Evolutionary conservation across 768 basidiomycete species (phyloP).

Genomic region (Filobasidium floriforme): DNA sequence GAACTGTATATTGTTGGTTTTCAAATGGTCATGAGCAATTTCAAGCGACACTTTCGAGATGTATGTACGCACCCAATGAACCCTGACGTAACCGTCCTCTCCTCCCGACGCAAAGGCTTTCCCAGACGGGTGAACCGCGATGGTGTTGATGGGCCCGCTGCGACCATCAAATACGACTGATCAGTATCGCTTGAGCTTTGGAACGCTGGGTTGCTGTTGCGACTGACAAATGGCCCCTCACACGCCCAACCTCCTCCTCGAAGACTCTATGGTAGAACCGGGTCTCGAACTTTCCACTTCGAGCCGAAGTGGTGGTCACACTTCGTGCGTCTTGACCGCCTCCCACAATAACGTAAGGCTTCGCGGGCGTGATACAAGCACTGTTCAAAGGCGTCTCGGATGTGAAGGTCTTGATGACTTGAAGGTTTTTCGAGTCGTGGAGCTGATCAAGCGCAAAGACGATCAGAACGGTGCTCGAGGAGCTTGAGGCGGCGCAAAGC

Average conservation of each 20-base stretch:
- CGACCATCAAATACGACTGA: constrained; percentile 13
- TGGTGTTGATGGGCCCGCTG: constrained; percentile 51
- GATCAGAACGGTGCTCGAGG: constrained; percentile 6
- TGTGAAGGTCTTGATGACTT: constrained; percentile 82
- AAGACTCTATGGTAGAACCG: constrained; percentile 96
- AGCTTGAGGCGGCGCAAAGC: background rate
- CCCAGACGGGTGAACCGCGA: constrained; percentile 85
- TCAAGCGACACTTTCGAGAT: background rate
- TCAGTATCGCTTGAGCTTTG: background rate
- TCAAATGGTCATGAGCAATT: background rate
- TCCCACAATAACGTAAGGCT: constrained; percentile 85
- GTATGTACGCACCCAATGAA: constrained; percentile 41
- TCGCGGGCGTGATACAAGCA: constrained; percentile 71
- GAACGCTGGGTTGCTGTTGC: background rate
- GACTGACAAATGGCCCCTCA: constrained; percentile 94
- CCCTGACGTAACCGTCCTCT: constrained; percentile 73
- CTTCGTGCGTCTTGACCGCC: constrained; percentile 98
- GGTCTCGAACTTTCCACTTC: constrained; percentile 96
- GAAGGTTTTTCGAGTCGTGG: constrained; percentile 79
- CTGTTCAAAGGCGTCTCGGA: constrained; percentile 95
- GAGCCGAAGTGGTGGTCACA: constrained; percentile 85
- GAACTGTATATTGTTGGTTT: constrained; percentile 46
- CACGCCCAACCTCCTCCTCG: constrained; percentile 92
- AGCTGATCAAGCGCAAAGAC: constrained; percentile 49
- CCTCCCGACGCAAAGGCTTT: constrained; percentile 86